These are phyloP conservation scores for Xerocomus cyaneibrunnescens DNA, from an alignment of 1,284 basidiomycete species.

Conservation along the genomic window DNA sequence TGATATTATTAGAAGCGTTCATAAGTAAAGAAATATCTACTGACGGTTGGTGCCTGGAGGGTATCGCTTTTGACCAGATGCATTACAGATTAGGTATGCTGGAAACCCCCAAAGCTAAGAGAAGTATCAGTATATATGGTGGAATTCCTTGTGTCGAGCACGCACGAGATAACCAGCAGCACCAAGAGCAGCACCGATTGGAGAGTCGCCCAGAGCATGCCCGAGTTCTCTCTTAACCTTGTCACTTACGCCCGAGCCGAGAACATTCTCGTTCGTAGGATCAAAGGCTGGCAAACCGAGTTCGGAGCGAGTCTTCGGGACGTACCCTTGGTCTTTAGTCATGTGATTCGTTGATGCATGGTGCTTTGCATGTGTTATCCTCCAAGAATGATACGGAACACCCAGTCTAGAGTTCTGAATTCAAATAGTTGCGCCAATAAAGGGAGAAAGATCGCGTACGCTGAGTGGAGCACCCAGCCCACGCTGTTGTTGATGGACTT, in stretches of 20 bases:
- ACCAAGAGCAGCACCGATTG: conserved; percentile 72
- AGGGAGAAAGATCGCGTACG: conserved; percentile 47
- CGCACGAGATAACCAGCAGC: conserved; percentile 72
- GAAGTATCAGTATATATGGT: conserved; percentile 3
- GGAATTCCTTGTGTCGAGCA: conserved; percentile 1
- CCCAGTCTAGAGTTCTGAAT: conserved; percentile 61
- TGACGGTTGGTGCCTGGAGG: conserved; percentile 81
- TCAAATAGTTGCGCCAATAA: conserved; percentile 26
- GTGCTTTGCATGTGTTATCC: conserved; percentile 95
- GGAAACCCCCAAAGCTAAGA: conserved; percentile 81
- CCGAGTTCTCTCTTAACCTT: conserved; percentile 76
- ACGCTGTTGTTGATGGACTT: conserved; percentile 93
- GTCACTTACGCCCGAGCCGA: conserved; percentile 68
- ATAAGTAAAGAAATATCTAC: conserved; percentile 31
- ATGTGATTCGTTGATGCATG: conserved; percentile 95
- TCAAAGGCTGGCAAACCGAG: conserved; percentile 64
- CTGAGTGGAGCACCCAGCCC: conserved; percentile 93
- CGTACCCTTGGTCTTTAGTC: conserved; percentile 96
- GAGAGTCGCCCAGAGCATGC: conserved; percentile 93
- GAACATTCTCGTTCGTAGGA: conserved; percentile 65
- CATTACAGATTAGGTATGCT: conserved; percentile 81
- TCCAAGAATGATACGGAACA: conserved; percentile 98
- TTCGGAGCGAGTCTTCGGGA: conserved; percentile 85
- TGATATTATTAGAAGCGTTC: conserved; percentile 30
- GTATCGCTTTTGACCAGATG: conserved; percentile 88